phyloP scores from a whole-genome alignment of 495 filamentous ascomycete genomes.

The Lasiosphaeriaceae sp. region DNA sequence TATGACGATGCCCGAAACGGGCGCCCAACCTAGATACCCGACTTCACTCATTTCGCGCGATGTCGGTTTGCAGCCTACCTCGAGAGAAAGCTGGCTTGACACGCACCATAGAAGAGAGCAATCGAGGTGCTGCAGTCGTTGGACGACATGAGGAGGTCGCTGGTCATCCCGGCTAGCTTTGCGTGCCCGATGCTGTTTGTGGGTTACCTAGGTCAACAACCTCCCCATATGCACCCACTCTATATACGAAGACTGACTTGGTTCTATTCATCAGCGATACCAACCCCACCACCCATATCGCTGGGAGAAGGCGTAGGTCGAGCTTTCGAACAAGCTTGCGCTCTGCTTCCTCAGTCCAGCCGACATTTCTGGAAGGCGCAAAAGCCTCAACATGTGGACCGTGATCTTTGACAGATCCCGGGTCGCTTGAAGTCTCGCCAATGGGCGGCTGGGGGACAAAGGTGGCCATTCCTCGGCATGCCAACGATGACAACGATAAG shows the following conservation, averaged over 20 bases:
- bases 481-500: no score
- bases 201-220: background rate
- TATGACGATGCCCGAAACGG: conserved; percentile 2
- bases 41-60: conserved; percentile 22
- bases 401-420: background rate
- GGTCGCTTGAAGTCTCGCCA: background rate
- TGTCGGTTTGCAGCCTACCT: no score
- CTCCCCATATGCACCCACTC: background rate
- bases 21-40: conserved; percentile 53
- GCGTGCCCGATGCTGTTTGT: conserved; percentile 52
- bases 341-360: conserved; percentile 18
- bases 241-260: conserved; percentile 42
- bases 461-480: no score
- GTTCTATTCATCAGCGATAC: conserved; percentile 47
- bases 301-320: conserved; percentile 34
- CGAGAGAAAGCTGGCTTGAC: no score
- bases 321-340: conserved; percentile 32
- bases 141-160: conserved; percentile 52
- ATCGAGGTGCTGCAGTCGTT: conserved; percentile 56
- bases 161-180: conserved; percentile 53
- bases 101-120: conserved; percentile 51
- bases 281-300: conserved; percentile 38
- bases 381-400: background rate
- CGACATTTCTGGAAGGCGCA: background rate
- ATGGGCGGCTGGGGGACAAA: no score